Evolutionary conservation across 768 basidiomycete genomes (phyloP).

Genomic region (Leccinum subtestaceum): DNA sequence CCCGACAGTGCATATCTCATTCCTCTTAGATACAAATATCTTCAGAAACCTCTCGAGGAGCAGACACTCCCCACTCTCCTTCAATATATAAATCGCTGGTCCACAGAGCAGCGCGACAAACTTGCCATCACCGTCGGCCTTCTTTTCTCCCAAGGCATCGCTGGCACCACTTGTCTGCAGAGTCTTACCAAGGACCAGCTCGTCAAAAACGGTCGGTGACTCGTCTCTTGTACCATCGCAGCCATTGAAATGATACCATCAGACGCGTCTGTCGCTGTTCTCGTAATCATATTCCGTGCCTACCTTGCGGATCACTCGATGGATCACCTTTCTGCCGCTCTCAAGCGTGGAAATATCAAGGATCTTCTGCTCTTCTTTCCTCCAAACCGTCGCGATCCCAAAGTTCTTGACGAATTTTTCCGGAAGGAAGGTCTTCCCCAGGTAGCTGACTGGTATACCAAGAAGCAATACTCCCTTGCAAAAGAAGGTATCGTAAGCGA

Average conservation of each 20-base stretch:
- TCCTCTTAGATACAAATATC: constrained; percentile 87
- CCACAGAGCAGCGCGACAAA: constrained; percentile 73
- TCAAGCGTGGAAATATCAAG: constrained; percentile 83
- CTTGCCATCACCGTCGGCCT: constrained; percentile 79
- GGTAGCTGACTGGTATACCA: constrained; percentile 92
- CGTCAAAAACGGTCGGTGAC: constrained; percentile 78
- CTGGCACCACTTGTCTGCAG: constrained; percentile 71
- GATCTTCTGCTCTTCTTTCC: constrained; percentile 90
- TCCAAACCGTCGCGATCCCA: constrained; percentile 69
- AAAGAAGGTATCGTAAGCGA: constrained; percentile 74
- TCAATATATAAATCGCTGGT: constrained; percentile 89
- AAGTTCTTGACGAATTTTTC: constrained; percentile 83
- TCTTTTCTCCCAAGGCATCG: constrained; percentile 80
- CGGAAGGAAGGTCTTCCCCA: constrained; percentile 71
- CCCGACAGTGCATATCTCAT: constrained; percentile 7
- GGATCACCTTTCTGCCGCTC: constrained; percentile 80
- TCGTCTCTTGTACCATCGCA: background rate
- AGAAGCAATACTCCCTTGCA: constrained; percentile 80
- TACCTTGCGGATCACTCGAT: constrained; percentile 82
- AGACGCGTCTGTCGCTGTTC: constrained; percentile 77
- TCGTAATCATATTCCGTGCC: constrained; percentile 77
- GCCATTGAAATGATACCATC: constrained; percentile 12
- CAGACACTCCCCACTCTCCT: constrained; percentile 77
- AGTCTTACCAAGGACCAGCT: constrained; percentile 91
- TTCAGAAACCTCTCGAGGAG: constrained; percentile 94